A percentile compares a stretch with the other conserved stretches of the same genome.
These are phyloP conservation scores for Clarireedia paspali DNA, from an alignment of 2,329 filamentous ascomycete genomes.

Conservation along the genomic window DNA sequence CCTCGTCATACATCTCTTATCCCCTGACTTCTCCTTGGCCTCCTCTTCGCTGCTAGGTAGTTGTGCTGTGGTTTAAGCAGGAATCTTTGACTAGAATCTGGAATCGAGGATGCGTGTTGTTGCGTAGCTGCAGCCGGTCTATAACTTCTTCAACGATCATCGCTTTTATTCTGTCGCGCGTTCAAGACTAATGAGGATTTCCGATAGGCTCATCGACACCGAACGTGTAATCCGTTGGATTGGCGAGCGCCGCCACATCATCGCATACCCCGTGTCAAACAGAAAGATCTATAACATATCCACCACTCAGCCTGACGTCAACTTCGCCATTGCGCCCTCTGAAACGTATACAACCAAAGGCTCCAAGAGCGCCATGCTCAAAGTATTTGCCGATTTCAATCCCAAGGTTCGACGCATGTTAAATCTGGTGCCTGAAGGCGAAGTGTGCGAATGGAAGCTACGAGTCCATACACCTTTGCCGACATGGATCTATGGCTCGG, in stretches of 20 bases:
- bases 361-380: constrained; percentile 51
- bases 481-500: constrained; percentile 49
- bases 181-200: too few species aligned
- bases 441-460: constrained; percentile 59
- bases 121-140: too few species aligned
- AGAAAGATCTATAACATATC: constrained; percentile 60
- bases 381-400: constrained; percentile 55
- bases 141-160: too few species aligned
- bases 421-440: constrained; percentile 49
- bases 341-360: constrained; percentile 57
- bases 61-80: too few species aligned
- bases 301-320: constrained; percentile 51
- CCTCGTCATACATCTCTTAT: too few species aligned
- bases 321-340: constrained; percentile 49
- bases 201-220: constrained; percentile 45
- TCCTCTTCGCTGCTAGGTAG: too few species aligned
- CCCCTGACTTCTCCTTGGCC: too few species aligned
- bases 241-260: constrained; percentile 66
- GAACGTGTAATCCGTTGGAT: constrained; percentile 69
- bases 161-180: too few species aligned
- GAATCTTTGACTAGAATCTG: too few species aligned
- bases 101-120: too few species aligned
- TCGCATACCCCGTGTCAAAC: constrained; percentile 65
- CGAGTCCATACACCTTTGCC: constrained; percentile 49
- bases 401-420: constrained; percentile 51